Base-by-base conservation (phyloP, 352 stramenopile species). In the Nothophytophthora sp. region DNA sequence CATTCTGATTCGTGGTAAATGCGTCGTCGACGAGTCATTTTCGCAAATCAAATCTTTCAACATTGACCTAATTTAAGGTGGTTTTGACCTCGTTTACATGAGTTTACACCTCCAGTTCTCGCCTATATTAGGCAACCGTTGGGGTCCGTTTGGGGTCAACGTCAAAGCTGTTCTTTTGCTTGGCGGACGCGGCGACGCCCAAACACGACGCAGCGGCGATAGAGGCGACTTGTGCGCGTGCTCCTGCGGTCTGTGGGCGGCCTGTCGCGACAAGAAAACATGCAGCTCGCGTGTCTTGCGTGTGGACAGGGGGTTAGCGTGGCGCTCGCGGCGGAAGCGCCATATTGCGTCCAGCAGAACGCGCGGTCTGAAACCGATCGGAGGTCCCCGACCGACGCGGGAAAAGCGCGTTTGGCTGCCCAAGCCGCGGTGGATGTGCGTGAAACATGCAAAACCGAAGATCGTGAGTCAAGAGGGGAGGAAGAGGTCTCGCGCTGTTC, bases 201-300 rank as follows among this genome's bases (percentile, higher is more conserved):
- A 30, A 30, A 11, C 6, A 30, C 6, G 27, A 30, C 6, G 27
- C 27, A 30, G 27, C 6, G 6, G 27, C 6, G 27, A 30, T 30
- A 30, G 27, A 30, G 27, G 5, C 27, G 27, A 11, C 41, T 60
- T 25, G 44, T 36, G 47, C 39, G 45, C 25, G 19, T 12, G 12
- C 39, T 63, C 51, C 18, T 32, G 38, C 37, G 39, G 36, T 36
- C 36, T 39, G 6, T 13, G 57, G 42, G 19, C 4, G 30, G 20
- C 12, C 19, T 20, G 32, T 22, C 19, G 6, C 9, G 16, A 36
- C 27, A 2, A 16, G 16, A 1, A 18, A 35, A 13, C 28, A 86
- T 86, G 74, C 19, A 64, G 8, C 52, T 77, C 23, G 63, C 63
- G 40, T 86, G 74, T 61, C 59, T 86, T 41, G 45, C 53, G 35